Conservation (phyloP, 2,329 filamentous ascomycete genomes). For the Ustulina deusta region DNA sequence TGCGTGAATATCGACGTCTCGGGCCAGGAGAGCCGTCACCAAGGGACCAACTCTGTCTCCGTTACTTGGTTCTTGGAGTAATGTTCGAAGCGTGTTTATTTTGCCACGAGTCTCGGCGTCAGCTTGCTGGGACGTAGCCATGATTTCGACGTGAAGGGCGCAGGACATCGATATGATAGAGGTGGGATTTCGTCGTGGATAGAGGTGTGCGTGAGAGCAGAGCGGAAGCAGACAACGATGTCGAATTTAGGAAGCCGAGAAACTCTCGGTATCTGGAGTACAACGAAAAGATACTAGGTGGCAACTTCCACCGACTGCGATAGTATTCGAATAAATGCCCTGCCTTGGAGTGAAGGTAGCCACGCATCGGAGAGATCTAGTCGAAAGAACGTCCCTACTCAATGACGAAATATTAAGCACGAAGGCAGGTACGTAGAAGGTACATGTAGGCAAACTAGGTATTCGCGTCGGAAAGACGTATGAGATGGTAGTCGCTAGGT, state of each 20-base stretch:
- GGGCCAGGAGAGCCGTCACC: slow-evolving; percentile 39
- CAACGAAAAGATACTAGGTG: too few relatives aligned
- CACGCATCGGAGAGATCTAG: neutral
- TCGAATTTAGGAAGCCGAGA: neutral
- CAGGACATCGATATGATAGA: neutral
- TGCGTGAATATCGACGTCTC: slow-evolving; percentile 38
- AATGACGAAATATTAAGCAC: neutral
- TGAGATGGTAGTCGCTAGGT: neutral
- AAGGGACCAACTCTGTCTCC: slow-evolving; percentile 36
- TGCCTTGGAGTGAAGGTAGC: neutral
- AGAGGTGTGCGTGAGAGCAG: neutral
- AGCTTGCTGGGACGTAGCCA: slow-evolving; percentile 35
- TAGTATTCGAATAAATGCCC: neutral
- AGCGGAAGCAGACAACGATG: neutral
- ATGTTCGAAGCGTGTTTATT: slow-evolving; percentile 27
- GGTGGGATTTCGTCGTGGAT: neutral
- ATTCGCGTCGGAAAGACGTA: neutral
- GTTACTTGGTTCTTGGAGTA: slow-evolving; percentile 38
- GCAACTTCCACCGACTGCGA: too few relatives aligned
- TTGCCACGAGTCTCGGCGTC: slow-evolving; percentile 22
- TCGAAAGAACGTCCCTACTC: slow-evolving; percentile 12
- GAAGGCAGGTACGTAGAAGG: neutral
- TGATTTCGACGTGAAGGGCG: slow-evolving; percentile 11
- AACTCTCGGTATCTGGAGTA: neutral
- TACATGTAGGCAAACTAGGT: neutral